Base-by-base conservation (phyloP, 768 basidiomycete species). In the Phylloporus arenicola region DNA sequence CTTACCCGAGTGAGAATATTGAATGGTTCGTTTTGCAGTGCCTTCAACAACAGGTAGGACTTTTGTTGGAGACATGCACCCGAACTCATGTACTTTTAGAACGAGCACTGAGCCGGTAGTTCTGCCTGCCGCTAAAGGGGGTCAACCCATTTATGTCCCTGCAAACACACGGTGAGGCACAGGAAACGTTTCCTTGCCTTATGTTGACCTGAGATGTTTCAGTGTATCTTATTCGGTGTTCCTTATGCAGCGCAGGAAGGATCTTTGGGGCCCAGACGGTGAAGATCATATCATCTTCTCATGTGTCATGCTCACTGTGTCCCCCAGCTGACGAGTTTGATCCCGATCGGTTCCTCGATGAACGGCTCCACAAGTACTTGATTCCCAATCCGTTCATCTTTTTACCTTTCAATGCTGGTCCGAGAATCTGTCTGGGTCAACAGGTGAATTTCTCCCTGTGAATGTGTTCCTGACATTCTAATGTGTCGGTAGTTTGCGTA, bases 341-440 rank as follows among this genome's bases (percentile, higher is more conserved):
- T 58, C 84, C 84, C 0, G 79, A 84, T 52, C 73, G 84, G 1
- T 86, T 84, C 72, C 61, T 86, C 35, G 84, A 86, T 52, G 76
- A 78, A 27, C 72, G 83, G 3, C 46, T 82, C 37, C 69, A 73
- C 4, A 81, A 78, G 53, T 81, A 83, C 54, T 59, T 81, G 52
- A 75, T 70, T 0, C 71, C 75, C 6, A 81, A 82, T 54, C 81
- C 82, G 0, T 75, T 72, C 66, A 75, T 76, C 44, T 76, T 76
- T 61, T 50, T 69, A 9, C 73, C 72, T 1, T 73, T 73, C 58
- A 73, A 70, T 35, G 71, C 71, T 6, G 72, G 70, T 0, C 70
- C 70, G 0, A 59, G 70, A 25, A 71, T 69, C 31, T 72, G 70
- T 24, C 57, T 70, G 1, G 71, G 70, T 9, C 71, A 72, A 56